These are phyloP conservation scores for Candida gigantensis DNA, from an alignment of 1,139 yeast species.

Conservation along the genomic window DNA sequence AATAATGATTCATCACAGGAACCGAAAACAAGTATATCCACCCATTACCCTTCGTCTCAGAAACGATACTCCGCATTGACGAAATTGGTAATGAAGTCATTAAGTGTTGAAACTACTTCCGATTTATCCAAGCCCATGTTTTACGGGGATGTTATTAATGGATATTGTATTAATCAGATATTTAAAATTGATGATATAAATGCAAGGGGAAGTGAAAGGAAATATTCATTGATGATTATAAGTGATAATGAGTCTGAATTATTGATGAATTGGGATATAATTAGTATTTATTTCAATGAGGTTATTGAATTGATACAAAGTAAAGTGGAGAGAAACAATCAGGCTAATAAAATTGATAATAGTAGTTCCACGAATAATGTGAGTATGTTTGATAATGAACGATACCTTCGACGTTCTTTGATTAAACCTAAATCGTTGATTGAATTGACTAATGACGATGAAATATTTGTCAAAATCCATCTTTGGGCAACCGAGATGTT, in stretches of 20 bases:
- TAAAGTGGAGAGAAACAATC: constrained; percentile 26
- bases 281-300: constrained; percentile 51
- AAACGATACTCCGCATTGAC: constrained; percentile 54
- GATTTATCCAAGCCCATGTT: constrained; percentile 68
- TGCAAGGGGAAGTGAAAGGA: constrained; percentile 79
- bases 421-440: constrained; percentile 58
- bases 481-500: constrained; percentile 59
- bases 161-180: constrained; percentile 65
- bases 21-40: constrained; percentile 38
- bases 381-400: constrained; percentile 47
- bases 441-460: constrained; percentile 59
- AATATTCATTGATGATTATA: constrained; percentile 65
- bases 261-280: constrained; percentile 58
- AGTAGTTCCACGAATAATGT: constrained; percentile 15
- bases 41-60: constrained; percentile 67
- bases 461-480: constrained; percentile 65
- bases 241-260: constrained; percentile 58
- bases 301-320: constrained; percentile 52
- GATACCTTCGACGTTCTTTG: constrained; percentile 53
- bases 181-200: constrained; percentile 68
- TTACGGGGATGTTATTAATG: constrained; percentile 68
- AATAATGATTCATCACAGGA: too few relatives aligned
- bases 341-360: constrained; percentile 12
- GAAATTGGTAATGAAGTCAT: constrained; percentile 61
- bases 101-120: constrained; percentile 72